phyloP scores from a whole-genome alignment of 139 green algal species.

The Helicosporidium sp. region DNA sequence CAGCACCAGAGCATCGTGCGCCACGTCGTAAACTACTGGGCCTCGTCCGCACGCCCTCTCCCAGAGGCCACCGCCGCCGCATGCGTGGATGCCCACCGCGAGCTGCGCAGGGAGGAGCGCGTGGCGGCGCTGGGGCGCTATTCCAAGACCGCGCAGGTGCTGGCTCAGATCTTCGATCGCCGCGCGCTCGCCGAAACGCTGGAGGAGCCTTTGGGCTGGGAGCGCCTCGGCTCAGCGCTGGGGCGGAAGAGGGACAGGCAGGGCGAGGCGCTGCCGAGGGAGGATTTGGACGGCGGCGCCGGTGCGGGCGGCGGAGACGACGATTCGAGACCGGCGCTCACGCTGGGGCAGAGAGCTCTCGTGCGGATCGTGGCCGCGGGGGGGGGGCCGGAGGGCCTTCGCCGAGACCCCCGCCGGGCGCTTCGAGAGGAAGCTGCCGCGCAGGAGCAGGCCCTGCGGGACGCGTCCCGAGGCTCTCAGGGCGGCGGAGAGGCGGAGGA shows the following conservation, averaged over 20 bases:
- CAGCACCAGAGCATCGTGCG: neutral
- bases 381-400: too few relatives aligned
- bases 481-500: too few relatives aligned
- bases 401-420: too few relatives aligned
- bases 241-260: neutral
- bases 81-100: neutral
- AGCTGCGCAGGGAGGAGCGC: too few relatives aligned
- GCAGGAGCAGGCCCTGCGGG: too few relatives aligned
- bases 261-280: neutral
- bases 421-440: too few relatives aligned
- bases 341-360: neutral
- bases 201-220: too few relatives aligned
- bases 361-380: too few relatives aligned
- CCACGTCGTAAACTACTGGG: neutral
- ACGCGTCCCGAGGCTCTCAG: too few relatives aligned
- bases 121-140: conserved; percentile 1
- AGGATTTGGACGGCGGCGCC: neutral
- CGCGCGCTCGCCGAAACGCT: too few relatives aligned
- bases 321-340: neutral
- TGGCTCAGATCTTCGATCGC: conserved; percentile 1
- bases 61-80: neutral
- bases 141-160: neutral
- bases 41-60: neutral
- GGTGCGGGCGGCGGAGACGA: neutral
- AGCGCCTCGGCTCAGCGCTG: neutral